Evolutionary conservation across 148 eudicot species (phyloP), one percentile per base, ranked within the genome.

Genomic region (Polygonum maritimum): DNA sequence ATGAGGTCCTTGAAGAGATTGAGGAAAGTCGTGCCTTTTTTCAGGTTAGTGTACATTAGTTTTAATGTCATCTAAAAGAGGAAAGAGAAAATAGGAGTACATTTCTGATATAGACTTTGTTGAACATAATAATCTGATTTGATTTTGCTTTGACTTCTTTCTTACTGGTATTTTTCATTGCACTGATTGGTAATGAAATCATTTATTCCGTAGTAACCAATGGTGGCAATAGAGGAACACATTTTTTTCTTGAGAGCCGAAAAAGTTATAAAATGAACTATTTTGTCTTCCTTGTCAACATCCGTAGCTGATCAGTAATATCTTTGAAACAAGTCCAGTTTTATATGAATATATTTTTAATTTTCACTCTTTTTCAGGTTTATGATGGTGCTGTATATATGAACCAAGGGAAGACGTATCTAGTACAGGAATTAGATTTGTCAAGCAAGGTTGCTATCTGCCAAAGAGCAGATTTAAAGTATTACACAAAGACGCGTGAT

Each of bases 11-110:
- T 79, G 99, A 95, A 86, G 99, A 95, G 85, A 91, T 95, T 77
- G 99, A 95, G 84, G 99, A 95, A 82, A 92, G 97, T 89, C 86
- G 71, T 80, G 99, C 99, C 74, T 95, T 95, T 85, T 95, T 95
- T 81, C 99, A 95, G 99, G 99, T 94, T 38, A 77, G 40, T 15
- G n/a, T 19, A 15, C 33, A 22, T 77, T 13, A 31, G 55, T 26
- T 26, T 79, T 31, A 51, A 39, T 76, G 41, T 35, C 73, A 15
- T 69, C 49, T 41, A 71, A 71, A 44, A 71, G 52, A 35, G 19
- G 19, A 6, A 33, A 67, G 72, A 10, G 55, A 16, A 49, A 39
- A 18, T 33, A 67, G 44, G 41, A 67, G 12, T 38, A 15, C 44
- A 67, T 33, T 67, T 67, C 16, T 35, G 8, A 39, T 13, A 35